phyloP scores from a whole-genome alignment of 306 rosid genomes.

The Gastrolobium bilobum region DNA sequence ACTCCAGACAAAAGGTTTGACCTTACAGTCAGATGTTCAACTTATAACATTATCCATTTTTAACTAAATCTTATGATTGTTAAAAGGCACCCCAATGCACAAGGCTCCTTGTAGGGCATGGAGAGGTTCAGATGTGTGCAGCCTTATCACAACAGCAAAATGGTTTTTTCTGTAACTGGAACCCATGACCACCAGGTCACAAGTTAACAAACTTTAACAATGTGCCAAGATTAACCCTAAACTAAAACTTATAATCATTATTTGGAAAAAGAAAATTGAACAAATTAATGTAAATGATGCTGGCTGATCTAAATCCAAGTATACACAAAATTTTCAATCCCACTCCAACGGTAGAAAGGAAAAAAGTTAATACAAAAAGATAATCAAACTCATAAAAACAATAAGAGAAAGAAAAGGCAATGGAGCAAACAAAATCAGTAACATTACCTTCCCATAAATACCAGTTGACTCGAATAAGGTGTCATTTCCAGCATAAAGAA shows the following conservation, averaged over 20 bases:
- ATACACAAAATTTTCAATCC: slow-evolving; percentile 25
- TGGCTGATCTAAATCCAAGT: background rate
- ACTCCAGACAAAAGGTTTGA: too few relatives aligned
- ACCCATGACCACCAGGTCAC: background rate
- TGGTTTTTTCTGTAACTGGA: background rate
- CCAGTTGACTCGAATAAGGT: slow-evolving; percentile 93
- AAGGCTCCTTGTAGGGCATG: background rate
- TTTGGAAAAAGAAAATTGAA: slow-evolving; percentile 4
- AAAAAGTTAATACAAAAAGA: background rate
- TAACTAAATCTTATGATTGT: background rate
- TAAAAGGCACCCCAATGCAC: background rate
- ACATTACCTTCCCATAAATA: slow-evolving; percentile 67
- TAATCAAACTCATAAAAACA: background rate
- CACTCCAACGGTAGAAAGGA: background rate
- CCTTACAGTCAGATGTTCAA: background rate
- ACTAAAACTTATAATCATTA: slow-evolving; percentile 15
- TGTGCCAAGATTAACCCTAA: background rate
- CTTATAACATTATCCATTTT: slow-evolving; percentile 9
- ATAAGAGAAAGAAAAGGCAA: background rate
- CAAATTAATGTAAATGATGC: slow-evolving; percentile 1
- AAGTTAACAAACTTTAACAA: background rate
- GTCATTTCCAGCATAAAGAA: slow-evolving; percentile 79
- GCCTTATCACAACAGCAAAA: background rate
- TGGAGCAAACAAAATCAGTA: background rate
- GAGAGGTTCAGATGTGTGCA: background rate